Evolutionary conservation across 2,329 filamentous ascomycete genomes (phyloP).

Genomic region (Escovopsis weberi): DNA sequence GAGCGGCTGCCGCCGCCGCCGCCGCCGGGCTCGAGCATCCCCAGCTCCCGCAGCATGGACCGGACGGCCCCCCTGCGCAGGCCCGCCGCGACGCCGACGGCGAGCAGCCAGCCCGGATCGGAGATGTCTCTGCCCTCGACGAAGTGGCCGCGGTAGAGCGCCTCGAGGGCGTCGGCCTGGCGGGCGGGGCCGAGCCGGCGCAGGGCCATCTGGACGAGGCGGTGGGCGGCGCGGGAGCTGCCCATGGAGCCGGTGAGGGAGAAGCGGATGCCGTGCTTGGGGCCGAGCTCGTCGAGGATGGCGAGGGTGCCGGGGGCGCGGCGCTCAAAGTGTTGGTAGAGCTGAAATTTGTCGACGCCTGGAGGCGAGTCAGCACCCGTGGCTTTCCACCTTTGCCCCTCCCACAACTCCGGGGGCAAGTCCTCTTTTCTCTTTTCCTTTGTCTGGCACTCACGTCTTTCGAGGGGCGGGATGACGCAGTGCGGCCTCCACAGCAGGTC

Average conservation of each 20-base stretch:
- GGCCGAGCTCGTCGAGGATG: constrained; percentile 19
- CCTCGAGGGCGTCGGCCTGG: constrained; percentile 26
- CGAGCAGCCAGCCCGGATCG: constrained; percentile 23
- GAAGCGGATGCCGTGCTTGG: constrained; percentile 24
- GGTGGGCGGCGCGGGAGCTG: constrained; percentile 30
- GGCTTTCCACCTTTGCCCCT: too few species aligned
- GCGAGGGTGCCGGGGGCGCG: constrained; percentile 14
- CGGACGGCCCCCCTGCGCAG: constrained; percentile 15
- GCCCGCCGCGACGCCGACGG: constrained; percentile 18
- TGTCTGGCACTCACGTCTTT: constrained; percentile 6
- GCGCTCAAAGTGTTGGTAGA: constrained; percentile 19
- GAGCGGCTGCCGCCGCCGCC: too few species aligned
- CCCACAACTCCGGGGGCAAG: too few species aligned
- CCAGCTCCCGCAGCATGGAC: constrained; percentile 10
- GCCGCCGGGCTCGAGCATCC: background rate
- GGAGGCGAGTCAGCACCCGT: background rate
- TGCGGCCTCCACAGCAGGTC: constrained; percentile 33
- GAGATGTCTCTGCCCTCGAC: constrained; percentile 27
- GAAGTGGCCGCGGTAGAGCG: constrained; percentile 29
- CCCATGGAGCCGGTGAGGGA: constrained; percentile 28
- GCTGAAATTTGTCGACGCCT: constrained; percentile 21
- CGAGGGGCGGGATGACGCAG: constrained; percentile 25
- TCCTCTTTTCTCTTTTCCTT: background rate
- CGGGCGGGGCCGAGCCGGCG: constrained; percentile 14
- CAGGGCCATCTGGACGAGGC: constrained; percentile 30